Evolutionary conservation across 805 yeast genomes (phyloP).

Genomic region (Kuraishia floccosa): DNA sequence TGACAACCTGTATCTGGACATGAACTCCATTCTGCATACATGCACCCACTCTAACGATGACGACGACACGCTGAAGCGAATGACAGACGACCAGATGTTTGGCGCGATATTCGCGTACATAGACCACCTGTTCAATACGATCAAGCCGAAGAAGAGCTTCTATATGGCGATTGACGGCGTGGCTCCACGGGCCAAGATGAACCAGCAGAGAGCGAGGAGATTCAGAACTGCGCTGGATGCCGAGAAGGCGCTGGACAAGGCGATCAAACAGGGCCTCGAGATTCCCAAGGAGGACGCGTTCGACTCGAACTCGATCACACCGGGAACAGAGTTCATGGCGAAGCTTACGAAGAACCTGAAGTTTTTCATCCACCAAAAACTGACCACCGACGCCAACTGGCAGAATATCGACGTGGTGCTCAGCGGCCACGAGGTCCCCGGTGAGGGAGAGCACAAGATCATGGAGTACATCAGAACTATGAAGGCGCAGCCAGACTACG

Average conservation of each 20-base stretch:
- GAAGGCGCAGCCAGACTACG: constrained; percentile 62
- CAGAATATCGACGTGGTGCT: constrained; percentile 63
- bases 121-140: constrained; percentile 82
- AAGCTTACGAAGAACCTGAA: constrained; percentile 71
- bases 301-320: constrained; percentile 89
- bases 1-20: constrained; percentile 90
- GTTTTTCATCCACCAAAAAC: constrained; percentile 81
- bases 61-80: constrained; percentile 36
- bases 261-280: constrained; percentile 59
- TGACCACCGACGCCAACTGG: constrained; percentile 83
- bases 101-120: constrained; percentile 89
- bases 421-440: constrained; percentile 95
- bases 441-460: constrained; percentile 97
- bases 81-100: constrained; percentile 87
- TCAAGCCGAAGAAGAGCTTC: constrained; percentile 76
- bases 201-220: constrained; percentile 93
- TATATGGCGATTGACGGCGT: constrained; percentile 99
- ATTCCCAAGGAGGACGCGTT: constrained; percentile 79
- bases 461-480: constrained; percentile 82
- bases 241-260: constrained; percentile 65
- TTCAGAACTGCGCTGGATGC: constrained; percentile 92
- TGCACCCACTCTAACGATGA: constrained; percentile 85
- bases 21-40: constrained; percentile 92
- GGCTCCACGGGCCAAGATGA: constrained; percentile 98
- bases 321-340: constrained; percentile 96